Conservation (phyloP, 75 land plant genomes). For the Selaginella moellendorffii region DNA sequence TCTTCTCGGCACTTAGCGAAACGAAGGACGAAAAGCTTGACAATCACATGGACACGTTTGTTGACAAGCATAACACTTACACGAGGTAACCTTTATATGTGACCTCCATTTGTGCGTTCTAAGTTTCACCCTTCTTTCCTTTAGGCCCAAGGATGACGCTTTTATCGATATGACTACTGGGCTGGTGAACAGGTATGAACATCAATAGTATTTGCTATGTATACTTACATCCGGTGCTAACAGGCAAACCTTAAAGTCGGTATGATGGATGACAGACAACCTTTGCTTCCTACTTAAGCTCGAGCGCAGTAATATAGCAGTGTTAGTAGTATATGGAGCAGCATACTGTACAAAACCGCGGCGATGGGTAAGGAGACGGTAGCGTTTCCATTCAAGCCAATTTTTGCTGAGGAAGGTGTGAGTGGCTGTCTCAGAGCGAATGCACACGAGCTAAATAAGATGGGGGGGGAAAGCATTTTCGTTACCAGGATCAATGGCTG, state of each 20-base stretch:
- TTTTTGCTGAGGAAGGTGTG: neutral
- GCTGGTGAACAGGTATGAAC: slow-evolving; percentile 32
- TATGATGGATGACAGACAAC: slow-evolving; percentile 15
- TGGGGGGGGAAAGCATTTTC: no score
- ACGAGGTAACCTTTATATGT: neutral
- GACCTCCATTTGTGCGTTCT: neutral
- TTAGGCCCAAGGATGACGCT: slow-evolving; percentile 54
- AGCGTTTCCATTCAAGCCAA: slow-evolving; percentile 1
- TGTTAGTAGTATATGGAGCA: no score
- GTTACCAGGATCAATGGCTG: no score
- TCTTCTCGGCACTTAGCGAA: slow-evolving; percentile 67
- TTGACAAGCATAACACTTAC: neutral
- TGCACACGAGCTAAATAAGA: no score
- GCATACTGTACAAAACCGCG: neutral
- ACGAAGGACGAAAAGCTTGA: slow-evolving; percentile 38
- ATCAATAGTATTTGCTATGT: neutral
- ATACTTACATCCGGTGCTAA: neutral
- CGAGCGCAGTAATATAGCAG: neutral
- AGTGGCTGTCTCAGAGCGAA: no score
- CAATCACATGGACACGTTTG: neutral
- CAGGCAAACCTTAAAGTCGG: slow-evolving; percentile 17
- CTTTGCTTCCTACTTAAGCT: slow-evolving; percentile 15
- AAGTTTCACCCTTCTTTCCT: slow-evolving; percentile 3
- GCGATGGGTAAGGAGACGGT: neutral
- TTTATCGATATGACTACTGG: slow-evolving; percentile 63